Evolutionary conservation across 495 filamentous ascomycete genomes (phyloP).

Genomic region (Thermothielavioides terrestris): DNA sequence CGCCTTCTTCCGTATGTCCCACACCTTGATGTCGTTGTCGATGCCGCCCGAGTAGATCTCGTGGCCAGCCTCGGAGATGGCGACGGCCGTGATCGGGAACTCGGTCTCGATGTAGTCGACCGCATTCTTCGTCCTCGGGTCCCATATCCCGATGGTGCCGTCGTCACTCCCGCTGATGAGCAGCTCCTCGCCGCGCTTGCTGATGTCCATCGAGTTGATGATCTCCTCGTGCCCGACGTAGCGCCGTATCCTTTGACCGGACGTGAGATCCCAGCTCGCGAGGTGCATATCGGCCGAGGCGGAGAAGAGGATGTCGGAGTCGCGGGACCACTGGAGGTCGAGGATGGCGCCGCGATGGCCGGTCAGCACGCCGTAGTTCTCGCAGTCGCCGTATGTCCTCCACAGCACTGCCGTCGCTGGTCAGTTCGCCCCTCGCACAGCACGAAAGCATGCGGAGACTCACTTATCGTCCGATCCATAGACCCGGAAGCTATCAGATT

Average conservation of each 20-base stretch:
- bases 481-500: conserved; percentile 89
- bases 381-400: conserved; percentile 83
- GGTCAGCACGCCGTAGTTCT: conserved; percentile 80
- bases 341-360: conserved; percentile 87
- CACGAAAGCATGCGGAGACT: not conserved
- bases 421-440: conserved; percentile 3
- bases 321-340: conserved; percentile 93
- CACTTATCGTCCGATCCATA: conserved; percentile 89
- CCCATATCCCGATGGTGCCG: conserved; percentile 92
- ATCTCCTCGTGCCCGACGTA: conserved; percentile 92
- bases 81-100: conserved; percentile 86
- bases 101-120: conserved; percentile 83
- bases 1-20: conserved; percentile 87
- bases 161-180: conserved; percentile 86
- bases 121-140: conserved; percentile 84
- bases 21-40: conserved; percentile 94
- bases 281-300: conserved; percentile 88
- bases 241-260: conserved; percentile 75
- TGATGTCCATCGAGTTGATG: conserved; percentile 82
- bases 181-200: conserved; percentile 79
- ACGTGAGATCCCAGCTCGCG: conserved; percentile 90
- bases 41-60: conserved; percentile 94
- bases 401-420: conserved; percentile 66
- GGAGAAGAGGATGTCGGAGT: conserved; percentile 83
- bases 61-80: conserved; percentile 84